Conservation (phyloP, 768 basidiomycete genomes). For the Hortiboletus flavorubellus region DNA sequence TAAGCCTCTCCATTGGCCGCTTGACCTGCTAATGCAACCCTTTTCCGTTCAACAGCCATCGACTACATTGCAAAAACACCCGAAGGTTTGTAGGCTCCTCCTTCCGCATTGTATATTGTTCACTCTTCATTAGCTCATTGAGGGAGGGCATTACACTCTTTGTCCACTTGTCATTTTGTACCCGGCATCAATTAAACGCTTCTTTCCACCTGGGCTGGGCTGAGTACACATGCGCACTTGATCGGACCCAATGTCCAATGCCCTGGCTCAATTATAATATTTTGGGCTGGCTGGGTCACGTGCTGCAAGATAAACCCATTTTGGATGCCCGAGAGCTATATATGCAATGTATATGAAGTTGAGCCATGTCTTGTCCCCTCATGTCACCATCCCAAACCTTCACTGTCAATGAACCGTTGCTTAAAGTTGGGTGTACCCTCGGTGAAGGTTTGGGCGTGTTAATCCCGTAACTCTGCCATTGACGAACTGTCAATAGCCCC, state of each 20-base stretch:
- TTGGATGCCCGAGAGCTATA: constrained; percentile 10
- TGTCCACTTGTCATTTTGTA: constrained; percentile 16
- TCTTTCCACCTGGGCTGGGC: neutral
- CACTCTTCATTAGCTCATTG: constrained; percentile 43
- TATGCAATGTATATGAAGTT: neutral
- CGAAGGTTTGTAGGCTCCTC: constrained; percentile 54
- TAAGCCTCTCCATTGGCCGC: constrained; percentile 33
- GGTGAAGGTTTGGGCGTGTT: constrained; percentile 51
- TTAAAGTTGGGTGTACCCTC: constrained; percentile 51
- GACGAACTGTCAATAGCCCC: constrained; percentile 21
- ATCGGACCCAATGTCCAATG: neutral
- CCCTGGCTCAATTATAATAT: neutral
- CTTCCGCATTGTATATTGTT: constrained; percentile 13
- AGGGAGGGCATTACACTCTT: constrained; percentile 18
- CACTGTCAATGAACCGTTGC: constrained; percentile 38
- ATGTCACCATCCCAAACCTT: constrained; percentile 20
- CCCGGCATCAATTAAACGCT: constrained; percentile 16
- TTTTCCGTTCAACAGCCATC: constrained; percentile 56
- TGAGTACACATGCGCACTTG: neutral
- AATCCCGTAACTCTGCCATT: neutral
- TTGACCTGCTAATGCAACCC: neutral
- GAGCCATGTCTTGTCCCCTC: neutral
- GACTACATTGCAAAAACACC: constrained; percentile 94
- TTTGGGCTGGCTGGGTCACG: constrained; percentile 5
- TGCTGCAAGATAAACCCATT: constrained; percentile 6